Percentiles rank a stretch among this genome's conserved stretches.
These are phyloP conservation scores for Zymoseptoria crescenta DNA, from an alignment of 2,329 filamentous ascomycete genomes.

Conservation along the genomic window DNA sequence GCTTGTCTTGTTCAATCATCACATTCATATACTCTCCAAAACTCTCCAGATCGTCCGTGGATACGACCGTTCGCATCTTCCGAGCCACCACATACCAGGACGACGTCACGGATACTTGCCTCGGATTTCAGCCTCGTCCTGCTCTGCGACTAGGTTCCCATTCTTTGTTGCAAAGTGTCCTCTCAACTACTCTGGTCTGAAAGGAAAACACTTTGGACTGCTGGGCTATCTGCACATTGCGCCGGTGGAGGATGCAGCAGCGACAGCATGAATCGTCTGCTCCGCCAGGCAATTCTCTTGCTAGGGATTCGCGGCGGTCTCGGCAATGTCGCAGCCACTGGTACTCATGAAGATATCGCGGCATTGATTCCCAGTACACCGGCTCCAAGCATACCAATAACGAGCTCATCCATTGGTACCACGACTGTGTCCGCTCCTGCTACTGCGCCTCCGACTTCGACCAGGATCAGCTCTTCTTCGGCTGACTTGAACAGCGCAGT, in stretches of 20 bases:
- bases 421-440: not conserved
- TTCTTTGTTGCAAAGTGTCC: conserved; percentile 6
- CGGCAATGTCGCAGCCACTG: conserved; percentile 9
- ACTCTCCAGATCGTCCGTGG: not conserved
- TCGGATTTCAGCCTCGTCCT: not conserved
- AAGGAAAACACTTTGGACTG: not conserved
- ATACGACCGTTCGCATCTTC: not conserved
- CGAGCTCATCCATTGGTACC: not conserved
- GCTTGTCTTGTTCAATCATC: not conserved
- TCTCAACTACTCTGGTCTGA: not conserved
- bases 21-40: not conserved
- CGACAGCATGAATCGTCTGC: conserved; percentile 18
- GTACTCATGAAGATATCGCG: conserved; percentile 6
- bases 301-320: conserved; percentile 11
- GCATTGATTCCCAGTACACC: conserved; percentile 3
- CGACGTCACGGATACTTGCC: not conserved
- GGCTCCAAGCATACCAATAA: conserved; percentile 2
- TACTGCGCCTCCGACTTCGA: not conserved
- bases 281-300: conserved; percentile 18
- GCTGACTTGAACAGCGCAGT: not conserved
- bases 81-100: not conserved
- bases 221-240: not conserved
- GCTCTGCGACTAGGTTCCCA: not conserved
- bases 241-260: conserved; percentile 14
- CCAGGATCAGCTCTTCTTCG: not conserved